A percentile compares a stretch with the other conserved stretches of the same genome.
These are phyloP conservation scores for Arxiozyma heterogenica DNA, from an alignment of 1,139 yeast genomes.

Conservation along the genomic window DNA sequence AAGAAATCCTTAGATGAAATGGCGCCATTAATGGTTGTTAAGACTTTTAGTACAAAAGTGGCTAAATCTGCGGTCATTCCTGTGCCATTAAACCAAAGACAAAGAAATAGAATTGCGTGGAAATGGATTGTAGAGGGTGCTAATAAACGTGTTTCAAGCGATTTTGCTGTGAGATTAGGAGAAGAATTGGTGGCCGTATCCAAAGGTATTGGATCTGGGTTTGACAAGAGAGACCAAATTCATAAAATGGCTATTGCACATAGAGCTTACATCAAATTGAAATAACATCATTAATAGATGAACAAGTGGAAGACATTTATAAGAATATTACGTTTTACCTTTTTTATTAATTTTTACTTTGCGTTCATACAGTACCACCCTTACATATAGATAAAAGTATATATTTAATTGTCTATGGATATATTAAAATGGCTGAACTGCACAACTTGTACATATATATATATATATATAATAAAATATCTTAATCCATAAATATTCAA, in stretches of 20 bases:
- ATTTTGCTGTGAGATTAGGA: slow-evolving; percentile 78
- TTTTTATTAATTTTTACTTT: neutral
- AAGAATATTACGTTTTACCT: neutral
- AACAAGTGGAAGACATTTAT: slow-evolving; percentile 16
- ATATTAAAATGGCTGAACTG: neutral
- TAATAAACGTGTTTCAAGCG: slow-evolving; percentile 66
- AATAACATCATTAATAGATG: slow-evolving; percentile 22
- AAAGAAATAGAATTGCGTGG: slow-evolving; percentile 79
- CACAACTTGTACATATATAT: neutral
- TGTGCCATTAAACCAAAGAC: slow-evolving; percentile 70
- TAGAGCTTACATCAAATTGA: slow-evolving; percentile 58
- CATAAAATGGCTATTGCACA: slow-evolving; percentile 80
- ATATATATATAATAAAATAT: too few relatives aligned
- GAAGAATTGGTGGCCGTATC: slow-evolving; percentile 77
- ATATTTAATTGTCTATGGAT: neutral
- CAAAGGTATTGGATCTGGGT: slow-evolving; percentile 74
- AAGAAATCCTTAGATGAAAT: slow-evolving; percentile 68
- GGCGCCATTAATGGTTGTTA: slow-evolving; percentile 78
- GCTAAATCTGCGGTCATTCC: slow-evolving; percentile 81
- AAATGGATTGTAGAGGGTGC: slow-evolving; percentile 85
- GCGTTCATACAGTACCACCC: neutral
- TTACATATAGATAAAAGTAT: too few relatives aligned
- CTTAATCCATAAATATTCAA: neutral
- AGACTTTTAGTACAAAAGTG: slow-evolving; percentile 72
- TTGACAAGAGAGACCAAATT: slow-evolving; percentile 72